These are phyloP conservation scores for Cenococcum geophilum DNA, from an alignment of 495 filamentous ascomycete genomes.

Conservation along the genomic window DNA sequence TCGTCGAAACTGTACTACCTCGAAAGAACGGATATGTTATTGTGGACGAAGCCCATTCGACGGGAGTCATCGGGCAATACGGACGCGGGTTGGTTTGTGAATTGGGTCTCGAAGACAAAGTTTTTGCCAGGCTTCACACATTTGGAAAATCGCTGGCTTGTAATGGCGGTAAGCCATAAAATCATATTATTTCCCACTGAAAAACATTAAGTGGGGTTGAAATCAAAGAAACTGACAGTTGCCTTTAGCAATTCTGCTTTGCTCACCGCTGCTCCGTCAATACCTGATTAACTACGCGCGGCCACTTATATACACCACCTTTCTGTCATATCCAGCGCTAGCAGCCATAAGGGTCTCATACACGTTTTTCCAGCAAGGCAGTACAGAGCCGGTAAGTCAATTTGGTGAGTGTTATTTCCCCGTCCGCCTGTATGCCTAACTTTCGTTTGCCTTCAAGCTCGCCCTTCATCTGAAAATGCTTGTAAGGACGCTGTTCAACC, in stretches of 20 bases:
- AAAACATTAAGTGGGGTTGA: too few species aligned
- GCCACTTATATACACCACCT: slow-evolving; percentile 56
- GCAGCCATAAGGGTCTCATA: slow-evolving; percentile 48
- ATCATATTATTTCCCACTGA: slow-evolving; percentile 23
- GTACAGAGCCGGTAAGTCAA: slow-evolving; percentile 36
- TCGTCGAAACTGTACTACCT: slow-evolving; percentile 53
- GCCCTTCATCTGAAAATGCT: slow-evolving; percentile 15
- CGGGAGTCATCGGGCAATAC: slow-evolving; percentile 56
- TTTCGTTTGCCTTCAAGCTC: slow-evolving; percentile 12
- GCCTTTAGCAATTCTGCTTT: slow-evolving; percentile 38
- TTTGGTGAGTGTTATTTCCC: background rate
- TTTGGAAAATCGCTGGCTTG: slow-evolving; percentile 73
- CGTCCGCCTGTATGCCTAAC: background rate
- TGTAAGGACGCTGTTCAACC: slow-evolving; percentile 9
- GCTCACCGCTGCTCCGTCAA: slow-evolving; percentile 43
- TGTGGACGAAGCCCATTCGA: slow-evolving; percentile 75
- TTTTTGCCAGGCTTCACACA: slow-evolving; percentile 66
- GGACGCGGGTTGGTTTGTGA: slow-evolving; percentile 64
- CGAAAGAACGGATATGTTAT: slow-evolving; percentile 58
- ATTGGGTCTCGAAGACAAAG: slow-evolving; percentile 56
- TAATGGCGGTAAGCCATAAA: slow-evolving; percentile 54
- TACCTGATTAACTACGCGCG: slow-evolving; percentile 61
- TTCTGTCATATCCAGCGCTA: slow-evolving; percentile 50
- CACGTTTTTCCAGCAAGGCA: slow-evolving; percentile 43
- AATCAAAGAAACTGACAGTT: too few species aligned